Percentiles rank a stretch among this genome's conserved stretches.
Evolutionary conservation across 139 green algal genomes (phyloP).

Genomic region (Chlamydomonas sphaeroides): DNA sequence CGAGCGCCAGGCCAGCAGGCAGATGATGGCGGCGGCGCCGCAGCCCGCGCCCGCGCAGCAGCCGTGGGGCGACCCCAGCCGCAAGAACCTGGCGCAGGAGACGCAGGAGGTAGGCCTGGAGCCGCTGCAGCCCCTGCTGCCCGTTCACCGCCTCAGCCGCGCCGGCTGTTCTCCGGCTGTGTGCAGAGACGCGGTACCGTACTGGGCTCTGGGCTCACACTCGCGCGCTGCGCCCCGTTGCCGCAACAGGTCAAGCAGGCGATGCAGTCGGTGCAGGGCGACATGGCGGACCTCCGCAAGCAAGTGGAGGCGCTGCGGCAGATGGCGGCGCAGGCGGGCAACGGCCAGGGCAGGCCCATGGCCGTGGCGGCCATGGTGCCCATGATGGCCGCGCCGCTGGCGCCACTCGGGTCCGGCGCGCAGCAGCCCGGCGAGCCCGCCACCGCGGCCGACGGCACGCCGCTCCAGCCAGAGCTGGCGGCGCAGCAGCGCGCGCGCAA

Average conservation of each 20-base stretch:
- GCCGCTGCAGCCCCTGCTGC: too few relatives aligned
- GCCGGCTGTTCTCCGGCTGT: background rate
- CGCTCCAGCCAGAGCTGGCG: background rate
- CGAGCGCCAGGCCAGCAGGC: too few relatives aligned
- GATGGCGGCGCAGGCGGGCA: background rate
- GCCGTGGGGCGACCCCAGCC: constrained; percentile 21
- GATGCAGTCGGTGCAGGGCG: constrained; percentile 10
- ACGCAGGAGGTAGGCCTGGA: constrained; percentile 14
- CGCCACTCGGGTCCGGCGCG: too few relatives aligned
- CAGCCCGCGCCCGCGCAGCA: too few relatives aligned
- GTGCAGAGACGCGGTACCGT: too few relatives aligned
- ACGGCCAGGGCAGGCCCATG: too few relatives aligned
- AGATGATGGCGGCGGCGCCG: too few relatives aligned
- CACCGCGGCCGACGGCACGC: background rate
- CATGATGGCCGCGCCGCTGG: background rate
- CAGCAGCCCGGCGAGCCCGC: background rate
- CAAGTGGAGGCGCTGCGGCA: constrained; percentile 10
- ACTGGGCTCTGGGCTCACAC: too few relatives aligned
- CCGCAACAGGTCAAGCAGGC: constrained; percentile 6
- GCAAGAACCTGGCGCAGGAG: constrained; percentile 18
- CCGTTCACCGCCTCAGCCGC: too few relatives aligned
- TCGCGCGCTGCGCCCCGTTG: too few relatives aligned
- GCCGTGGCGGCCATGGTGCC: background rate
- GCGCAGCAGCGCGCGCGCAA: too few relatives aligned
- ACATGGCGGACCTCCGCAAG: constrained; percentile 20